These are phyloP conservation scores for Torulaspora indica DNA, from an alignment of 805 yeast genomes.

Conservation along the genomic window DNA sequence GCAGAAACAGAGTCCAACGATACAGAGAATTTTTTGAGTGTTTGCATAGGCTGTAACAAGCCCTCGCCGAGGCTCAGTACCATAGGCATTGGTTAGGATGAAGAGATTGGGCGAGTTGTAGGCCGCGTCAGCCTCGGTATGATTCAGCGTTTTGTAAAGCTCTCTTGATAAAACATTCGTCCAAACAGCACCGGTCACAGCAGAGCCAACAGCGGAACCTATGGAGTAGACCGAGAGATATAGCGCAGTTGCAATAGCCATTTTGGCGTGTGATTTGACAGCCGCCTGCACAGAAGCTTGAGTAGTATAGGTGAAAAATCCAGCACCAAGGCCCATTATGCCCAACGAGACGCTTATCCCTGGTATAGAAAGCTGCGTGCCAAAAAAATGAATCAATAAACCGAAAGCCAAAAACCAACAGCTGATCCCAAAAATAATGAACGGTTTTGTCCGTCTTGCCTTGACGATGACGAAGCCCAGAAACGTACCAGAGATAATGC, in stretches of 20 bases:
- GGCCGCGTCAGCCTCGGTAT: slow-evolving; percentile 39
- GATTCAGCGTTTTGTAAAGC: slow-evolving; percentile 37
- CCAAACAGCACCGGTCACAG: slow-evolving; percentile 70
- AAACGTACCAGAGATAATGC: slow-evolving; percentile 57
- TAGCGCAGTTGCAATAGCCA: slow-evolving; percentile 58
- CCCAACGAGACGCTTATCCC: slow-evolving; percentile 65
- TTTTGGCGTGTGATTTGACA: slow-evolving; percentile 51
- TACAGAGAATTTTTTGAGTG: slow-evolving; percentile 49
- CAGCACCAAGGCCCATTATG: slow-evolving; percentile 70
- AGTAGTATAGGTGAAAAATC: slow-evolving; percentile 64
- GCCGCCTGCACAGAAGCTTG: slow-evolving; percentile 58
- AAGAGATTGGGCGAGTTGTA: slow-evolving; percentile 49
- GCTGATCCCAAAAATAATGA: slow-evolving; percentile 54
- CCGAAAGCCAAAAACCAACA: slow-evolving; percentile 62
- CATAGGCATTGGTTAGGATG: slow-evolving; percentile 48
- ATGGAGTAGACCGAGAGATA: slow-evolving; percentile 54
- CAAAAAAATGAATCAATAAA: slow-evolving; percentile 52
- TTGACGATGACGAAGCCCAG: slow-evolving; percentile 50
- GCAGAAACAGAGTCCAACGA: slow-evolving; percentile 50
- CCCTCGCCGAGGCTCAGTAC: slow-evolving; percentile 48
- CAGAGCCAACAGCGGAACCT: slow-evolving; percentile 59
- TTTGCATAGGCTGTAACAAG: slow-evolving; percentile 51
- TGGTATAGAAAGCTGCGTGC: slow-evolving; percentile 40
- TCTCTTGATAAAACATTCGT: slow-evolving; percentile 48
- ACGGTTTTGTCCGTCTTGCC: slow-evolving; percentile 52